Base-by-base conservation (phyloP, 2,329 filamentous ascomycete species). In the Cercospora citrullina region DNA sequence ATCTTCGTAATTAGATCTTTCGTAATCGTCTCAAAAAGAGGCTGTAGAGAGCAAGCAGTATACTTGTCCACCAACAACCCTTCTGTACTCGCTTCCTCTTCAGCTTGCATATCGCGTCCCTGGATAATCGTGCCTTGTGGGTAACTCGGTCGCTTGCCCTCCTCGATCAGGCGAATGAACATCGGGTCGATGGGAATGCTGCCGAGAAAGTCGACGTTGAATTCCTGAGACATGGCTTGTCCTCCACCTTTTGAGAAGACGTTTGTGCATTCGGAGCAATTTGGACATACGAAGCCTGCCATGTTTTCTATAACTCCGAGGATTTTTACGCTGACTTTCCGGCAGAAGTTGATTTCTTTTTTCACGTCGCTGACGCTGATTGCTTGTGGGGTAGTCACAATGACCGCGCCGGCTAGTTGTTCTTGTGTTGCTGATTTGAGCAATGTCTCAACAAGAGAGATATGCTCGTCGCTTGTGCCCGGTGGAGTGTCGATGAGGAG, bases 261-360 rank as follows among this genome's bases (percentile, higher is more conserved):
- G 80, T 98, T 92, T 63, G 92, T 97, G 80, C 94, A 96, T 78
- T 97, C 93, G 61, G 85, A 85, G 76, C 87, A 89, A 69, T 87
- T 89, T 14, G 87, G 87, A 76, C 92, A 95, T n/a, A 95, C 91
- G 74, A 92, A 96, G 2, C 92, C 92, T 72, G 90, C 90, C 95
- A 99, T 98, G 78, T 99, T 99, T 82, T 99, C 95, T 57, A 99
- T 87, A 0, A 99, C 94, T 0, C 95, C 95, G 10, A 98, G 83
- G 39, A 96, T 88, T 2, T 86, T 84, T 60, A 97, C 89, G 31
- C 87, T 87, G 1, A 92, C 94, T 82, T 97, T 97, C 62, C 84
- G 84, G 81, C 94, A 97, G 77, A 97, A 97, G 79, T 97, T 97
- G 71, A 97, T 86, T 80, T 97, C 94, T 78, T 97, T 97, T 76